phyloP scores from a whole-genome alignment of 2,329 filamentous ascomycete species.

The Aspergillus puulaauensis region DNA sequence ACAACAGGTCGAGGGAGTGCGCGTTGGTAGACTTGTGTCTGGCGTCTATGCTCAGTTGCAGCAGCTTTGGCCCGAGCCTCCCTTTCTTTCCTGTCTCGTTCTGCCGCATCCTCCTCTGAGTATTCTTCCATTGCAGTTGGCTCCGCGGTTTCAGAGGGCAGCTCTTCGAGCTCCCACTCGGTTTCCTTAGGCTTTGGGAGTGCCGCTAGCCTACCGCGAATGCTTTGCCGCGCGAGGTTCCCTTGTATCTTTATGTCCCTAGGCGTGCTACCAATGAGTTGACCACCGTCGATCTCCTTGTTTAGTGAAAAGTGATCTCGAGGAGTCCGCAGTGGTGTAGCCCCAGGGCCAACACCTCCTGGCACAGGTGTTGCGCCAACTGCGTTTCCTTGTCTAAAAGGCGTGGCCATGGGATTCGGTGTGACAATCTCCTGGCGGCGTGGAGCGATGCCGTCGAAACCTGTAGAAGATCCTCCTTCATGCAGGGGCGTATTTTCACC shows the following conservation, averaged over 20 bases:
- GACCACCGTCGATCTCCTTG: slow-evolving; percentile 63
- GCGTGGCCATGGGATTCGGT: slow-evolving; percentile 92
- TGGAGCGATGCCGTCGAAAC: slow-evolving; percentile 81
- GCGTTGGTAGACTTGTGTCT: slow-evolving; percentile 89
- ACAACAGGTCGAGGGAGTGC: slow-evolving; percentile 73
- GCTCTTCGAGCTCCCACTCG: slow-evolving; percentile 84
- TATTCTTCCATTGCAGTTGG: slow-evolving; percentile 49
- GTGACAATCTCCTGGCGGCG: slow-evolving; percentile 80
- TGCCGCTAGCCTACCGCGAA: slow-evolving; percentile 66
- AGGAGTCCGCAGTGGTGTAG: slow-evolving; percentile 84
- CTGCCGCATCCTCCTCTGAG: slow-evolving; percentile 67
- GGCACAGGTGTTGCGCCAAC: slow-evolving; percentile 65
- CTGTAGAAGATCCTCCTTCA: slow-evolving; percentile 78
- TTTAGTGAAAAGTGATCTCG: slow-evolving; percentile 87
- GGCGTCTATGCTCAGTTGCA: slow-evolving; percentile 70
- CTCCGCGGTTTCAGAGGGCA: slow-evolving; percentile 79
- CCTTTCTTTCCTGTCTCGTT: slow-evolving; percentile 70
- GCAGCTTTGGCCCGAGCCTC: slow-evolving; percentile 63
- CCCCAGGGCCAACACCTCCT: slow-evolving; percentile 63
- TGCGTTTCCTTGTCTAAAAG: slow-evolving; percentile 67
- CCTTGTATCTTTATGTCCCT: slow-evolving; percentile 73
- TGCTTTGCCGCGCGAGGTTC: slow-evolving; percentile 64
- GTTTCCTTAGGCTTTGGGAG: slow-evolving; percentile 90
- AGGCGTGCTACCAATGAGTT: slow-evolving; percentile 71
- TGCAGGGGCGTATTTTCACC: slow-evolving; percentile 90